Conservation (phyloP, 225 moss, liverwort and hornwort genomes). For the Marchantia polymorpha region DNA sequence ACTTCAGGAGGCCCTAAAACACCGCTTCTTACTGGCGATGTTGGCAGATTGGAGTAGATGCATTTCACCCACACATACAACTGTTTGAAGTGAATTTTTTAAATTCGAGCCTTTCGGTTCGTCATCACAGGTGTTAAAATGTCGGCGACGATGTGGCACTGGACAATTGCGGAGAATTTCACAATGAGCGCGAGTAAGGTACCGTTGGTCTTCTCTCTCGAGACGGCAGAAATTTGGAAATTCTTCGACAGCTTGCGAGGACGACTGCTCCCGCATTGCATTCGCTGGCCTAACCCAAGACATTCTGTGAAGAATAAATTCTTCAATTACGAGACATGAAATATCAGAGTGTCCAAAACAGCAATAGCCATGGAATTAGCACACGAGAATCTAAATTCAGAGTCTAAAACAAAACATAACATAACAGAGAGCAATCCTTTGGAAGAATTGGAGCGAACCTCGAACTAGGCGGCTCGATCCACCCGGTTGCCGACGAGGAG, state of each 20-base stretch:
- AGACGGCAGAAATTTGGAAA: neutral
- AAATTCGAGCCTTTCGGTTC: too few relatives aligned
- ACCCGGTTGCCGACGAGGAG: neutral
- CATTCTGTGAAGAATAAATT: neutral
- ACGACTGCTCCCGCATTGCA: neutral
- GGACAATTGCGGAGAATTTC: neutral
- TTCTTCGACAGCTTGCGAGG: neutral
- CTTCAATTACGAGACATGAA: too few relatives aligned
- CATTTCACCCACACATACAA: too few relatives aligned
- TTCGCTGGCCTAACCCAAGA: neutral
- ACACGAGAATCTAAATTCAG: neutral
- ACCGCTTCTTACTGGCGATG: too few relatives aligned
- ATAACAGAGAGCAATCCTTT: too few relatives aligned
- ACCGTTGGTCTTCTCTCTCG: conserved; percentile 8
- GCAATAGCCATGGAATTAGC: neutral
- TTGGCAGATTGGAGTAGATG: too few relatives aligned
- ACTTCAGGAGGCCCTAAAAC: too few relatives aligned
- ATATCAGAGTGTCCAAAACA: too few relatives aligned
- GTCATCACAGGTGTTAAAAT: too few relatives aligned
- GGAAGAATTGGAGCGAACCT: neutral
- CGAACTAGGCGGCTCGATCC: neutral
- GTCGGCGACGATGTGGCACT: neutral
- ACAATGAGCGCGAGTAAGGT: neutral
- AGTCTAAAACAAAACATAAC: neutral
- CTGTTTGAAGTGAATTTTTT: too few relatives aligned